Evolutionary conservation across 2,329 filamentous ascomycete genomes (phyloP).

Genomic region (Aspergillus clavatus): DNA sequence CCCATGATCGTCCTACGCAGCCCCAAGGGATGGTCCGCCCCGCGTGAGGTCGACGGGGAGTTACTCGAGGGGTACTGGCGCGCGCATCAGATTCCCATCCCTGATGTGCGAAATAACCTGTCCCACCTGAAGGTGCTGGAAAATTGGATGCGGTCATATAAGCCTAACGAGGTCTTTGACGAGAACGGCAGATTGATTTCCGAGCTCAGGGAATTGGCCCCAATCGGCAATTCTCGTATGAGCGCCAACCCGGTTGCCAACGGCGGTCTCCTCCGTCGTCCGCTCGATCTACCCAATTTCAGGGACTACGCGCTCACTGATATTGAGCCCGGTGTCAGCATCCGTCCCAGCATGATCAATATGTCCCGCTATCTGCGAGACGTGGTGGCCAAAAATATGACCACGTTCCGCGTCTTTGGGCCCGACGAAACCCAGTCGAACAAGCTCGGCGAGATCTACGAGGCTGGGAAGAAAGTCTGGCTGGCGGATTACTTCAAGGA

Average conservation of each 20-base stretch:
- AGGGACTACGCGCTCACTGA: constrained; percentile 61
- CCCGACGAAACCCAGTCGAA: constrained; percentile 80
- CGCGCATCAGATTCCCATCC: constrained; percentile 71
- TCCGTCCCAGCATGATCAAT: constrained; percentile 63
- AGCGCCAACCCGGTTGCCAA: constrained; percentile 73
- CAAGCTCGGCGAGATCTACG: constrained; percentile 67
- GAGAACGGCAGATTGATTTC: constrained; percentile 58
- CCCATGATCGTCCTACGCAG: constrained; percentile 74
- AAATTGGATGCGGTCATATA: constrained; percentile 71
- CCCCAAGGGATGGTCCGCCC: constrained; percentile 76
- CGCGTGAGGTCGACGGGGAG: constrained; percentile 65
- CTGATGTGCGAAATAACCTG: constrained; percentile 62
- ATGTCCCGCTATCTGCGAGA: constrained; percentile 65
- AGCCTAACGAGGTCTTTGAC: constrained; percentile 67
- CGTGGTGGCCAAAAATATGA: constrained; percentile 59
- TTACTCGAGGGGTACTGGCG: constrained; percentile 74
- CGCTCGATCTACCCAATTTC: constrained; percentile 67
- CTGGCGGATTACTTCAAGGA: constrained; percentile 73
- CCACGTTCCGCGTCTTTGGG: constrained; percentile 70
- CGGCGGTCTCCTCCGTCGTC: constrained; percentile 62
- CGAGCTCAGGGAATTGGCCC: constrained; percentile 61
- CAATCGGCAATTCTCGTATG: constrained; percentile 64
- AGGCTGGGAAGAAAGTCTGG: constrained; percentile 74
- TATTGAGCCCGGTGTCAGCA: constrained; percentile 54
- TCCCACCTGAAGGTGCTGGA: constrained; percentile 65